Base-by-base conservation (phyloP, 1,284 basidiomycete species). In the Uromyces viciae-fabae region DNA sequence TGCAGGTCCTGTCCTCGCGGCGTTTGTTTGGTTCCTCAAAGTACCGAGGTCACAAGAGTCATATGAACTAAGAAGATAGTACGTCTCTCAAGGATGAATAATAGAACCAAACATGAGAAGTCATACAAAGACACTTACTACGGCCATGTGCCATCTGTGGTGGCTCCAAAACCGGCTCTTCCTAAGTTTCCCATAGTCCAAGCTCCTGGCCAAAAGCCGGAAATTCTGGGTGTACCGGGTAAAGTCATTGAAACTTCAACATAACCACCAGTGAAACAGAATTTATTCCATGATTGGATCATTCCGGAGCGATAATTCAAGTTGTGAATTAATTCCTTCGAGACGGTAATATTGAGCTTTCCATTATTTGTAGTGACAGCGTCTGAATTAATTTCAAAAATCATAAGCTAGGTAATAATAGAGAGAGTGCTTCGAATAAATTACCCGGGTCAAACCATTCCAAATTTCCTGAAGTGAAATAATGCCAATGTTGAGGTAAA, bases 221-320 rank as follows among this genome's bases (percentile, higher is more conserved):
- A 89, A 3, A 90, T 88, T 62, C 87, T 84, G 3, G 89, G 88
- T 25, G 87, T 87, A 1, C 94, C 94, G n/a, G 94, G 94, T 82
- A 97, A 87, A 84, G 91, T 93, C 28, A 95, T 86, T 19, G 89
- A 84, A 19, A 83, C 84, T 82, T 75, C 90, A 64, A 94, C 75
- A 46, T 69, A 87, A 22, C 93, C 93, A 49, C 94, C 93, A 0
- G 92, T 94, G 87, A 98, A 98, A 87, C 95, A 98, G 84, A 98
- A 93, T 86, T 97, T 94, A 86, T 96, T 96, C 94, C 94, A 96
- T 60, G 86, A 87, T 66, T 85, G 84, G 22, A 89, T 82, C 86
- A 88, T 88, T 38, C 88, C 89, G 4, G 87, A 87, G 40, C 91
- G 88, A 85, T 91, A 96, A 83, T 93, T 87, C 82, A 97, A 88